Evolutionary conservation across 164 flowering plant genomes (phyloP).

Genomic region (Sextonia rubra): DNA sequence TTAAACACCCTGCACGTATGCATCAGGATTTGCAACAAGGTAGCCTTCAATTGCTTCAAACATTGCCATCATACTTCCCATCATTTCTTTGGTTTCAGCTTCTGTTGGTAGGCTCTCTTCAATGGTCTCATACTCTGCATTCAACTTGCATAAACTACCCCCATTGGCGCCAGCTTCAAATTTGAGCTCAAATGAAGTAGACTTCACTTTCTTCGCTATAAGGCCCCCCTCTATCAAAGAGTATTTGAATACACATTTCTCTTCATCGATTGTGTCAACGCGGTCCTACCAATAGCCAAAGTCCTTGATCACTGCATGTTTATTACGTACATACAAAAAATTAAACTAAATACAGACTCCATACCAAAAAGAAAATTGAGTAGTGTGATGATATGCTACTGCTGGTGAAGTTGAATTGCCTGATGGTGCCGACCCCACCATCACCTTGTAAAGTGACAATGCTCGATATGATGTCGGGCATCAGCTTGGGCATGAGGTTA

Average conservation of each 20-base stretch:
- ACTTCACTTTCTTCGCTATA: conserved; percentile 3
- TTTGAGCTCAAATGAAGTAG: background rate
- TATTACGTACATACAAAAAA: background rate
- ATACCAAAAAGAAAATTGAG: no score
- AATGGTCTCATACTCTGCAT: background rate
- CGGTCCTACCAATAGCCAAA: conserved; percentile 3
- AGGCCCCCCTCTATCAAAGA: conserved; percentile 8
- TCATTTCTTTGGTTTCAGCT: conserved; percentile 1
- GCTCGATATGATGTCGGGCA: conserved; percentile 5
- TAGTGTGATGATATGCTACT: background rate
- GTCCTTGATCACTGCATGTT: conserved; percentile 1
- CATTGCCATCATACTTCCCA: background rate
- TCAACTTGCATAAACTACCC: background rate
- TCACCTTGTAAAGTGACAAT: background rate
- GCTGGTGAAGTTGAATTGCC: background rate
- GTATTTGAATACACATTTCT: background rate
- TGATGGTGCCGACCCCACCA: conserved; percentile 4
- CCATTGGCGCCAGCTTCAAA: conserved; percentile 2
- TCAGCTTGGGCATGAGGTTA: conserved; percentile 6
- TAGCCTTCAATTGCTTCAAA: conserved; percentile 1
- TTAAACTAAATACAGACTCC: background rate
- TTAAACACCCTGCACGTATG: background rate
- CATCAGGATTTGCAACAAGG: conserved; percentile 1
- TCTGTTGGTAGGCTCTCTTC: background rate
- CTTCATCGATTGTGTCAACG: background rate